Percentiles rank a stretch among this genome's conserved stretches.
These are phyloP conservation scores for Pyrenophora graminea DNA, from an alignment of 2,329 filamentous ascomycete genomes.

Conservation along the genomic window DNA sequence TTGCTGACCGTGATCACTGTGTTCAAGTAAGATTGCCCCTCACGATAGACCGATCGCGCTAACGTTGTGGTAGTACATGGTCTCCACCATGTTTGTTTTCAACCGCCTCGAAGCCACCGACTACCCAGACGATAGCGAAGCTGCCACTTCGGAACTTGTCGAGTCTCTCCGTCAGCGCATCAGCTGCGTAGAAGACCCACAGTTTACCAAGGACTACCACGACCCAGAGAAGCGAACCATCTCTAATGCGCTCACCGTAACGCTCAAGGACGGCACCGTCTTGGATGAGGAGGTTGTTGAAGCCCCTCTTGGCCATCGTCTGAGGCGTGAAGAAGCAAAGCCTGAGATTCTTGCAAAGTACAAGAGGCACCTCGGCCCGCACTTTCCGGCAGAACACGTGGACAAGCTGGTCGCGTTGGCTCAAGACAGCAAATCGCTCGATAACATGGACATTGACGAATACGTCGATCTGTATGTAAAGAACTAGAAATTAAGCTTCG, in stretches of 20 bases:
- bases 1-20: slow-evolving; percentile 98
- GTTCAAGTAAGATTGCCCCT: slow-evolving; percentile 66
- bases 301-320: slow-evolving; percentile 89
- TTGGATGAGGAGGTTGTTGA: slow-evolving; percentile 90
- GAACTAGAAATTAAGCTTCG: slow-evolving; percentile 38
- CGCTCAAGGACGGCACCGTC: slow-evolving; percentile 89
- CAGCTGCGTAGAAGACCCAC: slow-evolving; percentile 91
- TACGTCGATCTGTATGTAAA: slow-evolving; percentile 87
- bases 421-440: slow-evolving; percentile 73
- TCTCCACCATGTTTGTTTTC: slow-evolving; percentile 91
- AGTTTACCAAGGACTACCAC: slow-evolving; percentile 96
- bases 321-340: slow-evolving; percentile 94
- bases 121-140: slow-evolving; percentile 91
- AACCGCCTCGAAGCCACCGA: slow-evolving; percentile 91
- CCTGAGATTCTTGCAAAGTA: slow-evolving; percentile 96
- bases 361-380: slow-evolving; percentile 84
- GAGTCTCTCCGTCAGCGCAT: slow-evolving; percentile 93
- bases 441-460: slow-evolving; percentile 83
- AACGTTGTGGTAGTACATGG: slow-evolving; percentile 73
- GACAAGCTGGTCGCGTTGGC: slow-evolving; percentile 82
- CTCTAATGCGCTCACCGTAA: slow-evolving; percentile 93
- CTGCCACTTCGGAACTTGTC: slow-evolving; percentile 84
- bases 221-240: slow-evolving; percentile 92
- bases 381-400: slow-evolving; percentile 77
- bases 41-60: slow-evolving; percentile 16